These are phyloP conservation scores for Posidonia australis DNA, from an alignment of 106 monocot species.

Conservation along the genomic window DNA sequence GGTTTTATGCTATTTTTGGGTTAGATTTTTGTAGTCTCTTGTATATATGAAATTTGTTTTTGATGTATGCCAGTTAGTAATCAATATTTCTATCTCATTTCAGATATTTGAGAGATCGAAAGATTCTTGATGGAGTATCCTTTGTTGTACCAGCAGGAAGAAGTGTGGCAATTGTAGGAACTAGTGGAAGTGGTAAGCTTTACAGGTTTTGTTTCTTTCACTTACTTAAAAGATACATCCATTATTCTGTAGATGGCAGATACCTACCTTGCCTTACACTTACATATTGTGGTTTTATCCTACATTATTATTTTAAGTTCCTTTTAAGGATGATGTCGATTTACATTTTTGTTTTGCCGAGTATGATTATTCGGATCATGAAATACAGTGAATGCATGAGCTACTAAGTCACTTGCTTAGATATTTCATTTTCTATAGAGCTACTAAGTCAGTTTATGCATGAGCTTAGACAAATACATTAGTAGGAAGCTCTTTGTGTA, in stretches of 20 bases:
- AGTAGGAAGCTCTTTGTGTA: too few relatives aligned
- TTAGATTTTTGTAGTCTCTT: too few relatives aligned
- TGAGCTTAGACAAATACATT: too few relatives aligned
- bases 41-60: too few relatives aligned
- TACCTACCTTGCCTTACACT: neutral
- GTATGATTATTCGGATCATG: neutral
- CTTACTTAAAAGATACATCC: neutral
- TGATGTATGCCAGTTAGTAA: neutral
- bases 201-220: neutral
- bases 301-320: too few relatives aligned
- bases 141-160: conserved; percentile 85
- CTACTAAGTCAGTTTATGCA: too few relatives aligned
- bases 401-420: too few relatives aligned
- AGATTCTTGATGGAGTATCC: conserved; percentile 92
- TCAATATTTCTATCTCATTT: neutral
- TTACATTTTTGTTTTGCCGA: too few relatives aligned
- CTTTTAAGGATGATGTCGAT: too few relatives aligned
- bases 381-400: neutral
- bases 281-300: too few relatives aligned
- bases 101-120: conserved; percentile 76
- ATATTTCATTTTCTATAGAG: too few relatives aligned
- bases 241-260: neutral
- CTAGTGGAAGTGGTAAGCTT: conserved; percentile 85
- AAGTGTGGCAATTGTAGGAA: conserved; percentile 96
- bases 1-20: too few relatives aligned